A percentile compares a stretch with the other conserved stretches of the same genome.
Conservation (phyloP, 495 filamentous ascomycete genomes). For the Antarctomyces pellizariae region DNA sequence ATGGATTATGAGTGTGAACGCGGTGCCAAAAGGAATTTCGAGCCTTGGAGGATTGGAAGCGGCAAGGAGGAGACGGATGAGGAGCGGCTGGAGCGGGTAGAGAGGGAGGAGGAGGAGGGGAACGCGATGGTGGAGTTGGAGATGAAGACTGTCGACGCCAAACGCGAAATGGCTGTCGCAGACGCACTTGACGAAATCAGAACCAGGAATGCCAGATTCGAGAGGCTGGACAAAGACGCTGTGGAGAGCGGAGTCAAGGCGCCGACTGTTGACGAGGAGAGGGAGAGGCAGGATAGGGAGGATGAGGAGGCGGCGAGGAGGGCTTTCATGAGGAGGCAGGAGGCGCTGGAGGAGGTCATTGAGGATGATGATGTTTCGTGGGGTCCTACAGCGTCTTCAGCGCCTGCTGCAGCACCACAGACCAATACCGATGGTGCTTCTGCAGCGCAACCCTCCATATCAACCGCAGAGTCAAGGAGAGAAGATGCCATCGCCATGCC, state of each 20-base stretch:
- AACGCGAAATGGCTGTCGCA: slow-evolving; percentile 88
- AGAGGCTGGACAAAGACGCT: slow-evolving; percentile 40
- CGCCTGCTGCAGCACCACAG: slow-evolving; percentile 12
- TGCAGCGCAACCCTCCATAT: no score
- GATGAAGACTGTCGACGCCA: slow-evolving; percentile 74
- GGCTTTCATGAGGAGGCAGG: slow-evolving; percentile 41
- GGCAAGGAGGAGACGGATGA: slow-evolving; percentile 59
- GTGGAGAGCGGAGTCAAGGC: slow-evolving; percentile 22
- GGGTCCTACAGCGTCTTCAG: slow-evolving; percentile 2
- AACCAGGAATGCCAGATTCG: slow-evolving; percentile 67
- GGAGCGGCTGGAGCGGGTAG: slow-evolving; percentile 62
- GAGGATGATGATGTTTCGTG: slow-evolving; percentile 15
- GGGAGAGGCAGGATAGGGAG: slow-evolving; percentile 45
- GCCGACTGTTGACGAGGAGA: slow-evolving; percentile 31
- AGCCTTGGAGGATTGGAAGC: slow-evolving; percentile 56
- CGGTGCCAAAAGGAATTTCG: slow-evolving; percentile 82
- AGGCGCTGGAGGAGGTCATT: slow-evolving; percentile 19
- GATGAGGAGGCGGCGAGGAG: slow-evolving; percentile 62
- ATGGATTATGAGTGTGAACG: slow-evolving; percentile 77
- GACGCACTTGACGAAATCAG: slow-evolving; percentile 92
- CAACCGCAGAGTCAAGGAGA: slow-evolving; percentile 12
- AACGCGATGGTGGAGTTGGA: slow-evolving; percentile 65
- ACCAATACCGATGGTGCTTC: slow-evolving; percentile 8
- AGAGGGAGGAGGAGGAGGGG: slow-evolving; percentile 41
- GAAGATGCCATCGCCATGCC: slow-evolving; percentile 15